Percentiles rank a stretch among this genome's conserved stretches.
phyloP scores from a whole-genome alignment of 148 eudicot species.

The Vaccinium darrowii region DNA sequence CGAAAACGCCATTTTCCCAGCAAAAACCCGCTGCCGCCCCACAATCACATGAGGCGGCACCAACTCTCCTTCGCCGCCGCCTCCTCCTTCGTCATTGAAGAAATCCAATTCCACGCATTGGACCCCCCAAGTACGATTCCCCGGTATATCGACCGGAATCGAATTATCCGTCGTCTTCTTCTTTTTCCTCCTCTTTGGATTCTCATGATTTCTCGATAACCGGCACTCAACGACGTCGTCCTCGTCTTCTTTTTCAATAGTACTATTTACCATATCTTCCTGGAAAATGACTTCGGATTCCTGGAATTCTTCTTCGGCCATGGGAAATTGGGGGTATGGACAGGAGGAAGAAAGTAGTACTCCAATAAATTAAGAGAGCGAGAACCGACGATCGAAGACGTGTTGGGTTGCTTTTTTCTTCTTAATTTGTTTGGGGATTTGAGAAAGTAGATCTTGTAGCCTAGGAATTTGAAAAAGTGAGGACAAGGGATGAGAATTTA shows the following conservation, averaged over 20 bases:
- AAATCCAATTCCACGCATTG: conserved; percentile 24
- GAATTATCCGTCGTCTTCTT: conserved; percentile 28
- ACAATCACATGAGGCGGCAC: conserved; percentile 70
- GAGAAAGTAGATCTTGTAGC: not conserved
- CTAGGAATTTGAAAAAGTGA: conserved; percentile 13
- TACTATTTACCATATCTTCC: conserved; percentile 5
- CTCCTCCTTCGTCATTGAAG: conserved; percentile 13
- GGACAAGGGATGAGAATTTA: conserved; percentile 25
- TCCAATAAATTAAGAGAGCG: too few species aligned
- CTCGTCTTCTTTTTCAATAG: not conserved
- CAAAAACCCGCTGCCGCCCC: conserved; percentile 35
- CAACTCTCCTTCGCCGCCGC: conserved; percentile 30
- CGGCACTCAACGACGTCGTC: not conserved
- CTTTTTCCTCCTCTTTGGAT: conserved; percentile 22
- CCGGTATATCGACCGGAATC: conserved; percentile 40
- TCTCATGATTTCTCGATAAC: conserved; percentile 3
- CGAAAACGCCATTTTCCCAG: conserved; percentile 44
- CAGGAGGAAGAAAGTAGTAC: not conserved
- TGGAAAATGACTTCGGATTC: conserved; percentile 60
- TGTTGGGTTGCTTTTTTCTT: too few species aligned
- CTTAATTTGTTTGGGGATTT: not conserved
- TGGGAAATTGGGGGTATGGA: not conserved
- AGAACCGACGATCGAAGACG: too few species aligned
- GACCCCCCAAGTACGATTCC: conserved; percentile 18
- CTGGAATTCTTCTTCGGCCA: conserved; percentile 55